A percentile compares a stretch with the other conserved stretches of the same genome.
These are phyloP conservation scores for Halophytophthora batemanensis DNA, from an alignment of 352 stramenopile genomes.

Conservation along the genomic window DNA sequence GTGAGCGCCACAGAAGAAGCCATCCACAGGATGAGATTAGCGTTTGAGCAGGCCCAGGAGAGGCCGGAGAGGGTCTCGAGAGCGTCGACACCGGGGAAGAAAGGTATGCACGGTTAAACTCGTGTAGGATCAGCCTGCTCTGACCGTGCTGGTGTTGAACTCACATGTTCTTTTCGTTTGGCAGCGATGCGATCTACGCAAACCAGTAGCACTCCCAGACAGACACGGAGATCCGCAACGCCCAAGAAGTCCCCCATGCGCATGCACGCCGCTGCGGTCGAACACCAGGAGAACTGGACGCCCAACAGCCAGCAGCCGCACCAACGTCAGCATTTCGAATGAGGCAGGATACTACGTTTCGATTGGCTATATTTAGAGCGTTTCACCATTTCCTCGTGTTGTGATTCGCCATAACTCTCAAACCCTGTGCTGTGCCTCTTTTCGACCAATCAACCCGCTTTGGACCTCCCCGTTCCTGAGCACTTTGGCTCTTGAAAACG, in stretches of 20 bases:
- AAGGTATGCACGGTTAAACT: conserved; percentile 6
- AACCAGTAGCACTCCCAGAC: conserved; percentile 1
- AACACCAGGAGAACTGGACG: conserved; percentile 18
- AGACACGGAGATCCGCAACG: conserved; percentile 11
- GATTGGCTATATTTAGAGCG: too few species aligned
- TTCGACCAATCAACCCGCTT: too few species aligned
- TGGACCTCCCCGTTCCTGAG: too few species aligned
- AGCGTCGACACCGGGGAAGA: conserved; percentile 19
- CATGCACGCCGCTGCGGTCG: neutral
- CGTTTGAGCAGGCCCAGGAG: conserved; percentile 23
- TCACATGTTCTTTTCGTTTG: conserved; percentile 2
- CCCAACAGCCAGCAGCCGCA: conserved; percentile 18
- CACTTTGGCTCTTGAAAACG: too few species aligned
- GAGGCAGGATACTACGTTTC: too few species aligned
- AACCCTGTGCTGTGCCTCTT: too few species aligned
- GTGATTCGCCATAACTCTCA: too few species aligned
- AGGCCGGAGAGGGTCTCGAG: conserved; percentile 12
- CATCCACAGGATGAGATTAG: conserved; percentile 26
- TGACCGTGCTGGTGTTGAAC: neutral
- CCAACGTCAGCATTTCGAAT: neutral
- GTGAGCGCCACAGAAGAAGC: conserved; percentile 31
- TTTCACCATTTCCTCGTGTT: too few species aligned
- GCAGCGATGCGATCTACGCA: conserved; percentile 1
- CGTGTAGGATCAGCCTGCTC: neutral
- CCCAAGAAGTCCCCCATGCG: conserved; percentile 12